Conservation (phyloP, 2,329 filamentous ascomycete genomes). For the Trichophyton rubrum region DNA sequence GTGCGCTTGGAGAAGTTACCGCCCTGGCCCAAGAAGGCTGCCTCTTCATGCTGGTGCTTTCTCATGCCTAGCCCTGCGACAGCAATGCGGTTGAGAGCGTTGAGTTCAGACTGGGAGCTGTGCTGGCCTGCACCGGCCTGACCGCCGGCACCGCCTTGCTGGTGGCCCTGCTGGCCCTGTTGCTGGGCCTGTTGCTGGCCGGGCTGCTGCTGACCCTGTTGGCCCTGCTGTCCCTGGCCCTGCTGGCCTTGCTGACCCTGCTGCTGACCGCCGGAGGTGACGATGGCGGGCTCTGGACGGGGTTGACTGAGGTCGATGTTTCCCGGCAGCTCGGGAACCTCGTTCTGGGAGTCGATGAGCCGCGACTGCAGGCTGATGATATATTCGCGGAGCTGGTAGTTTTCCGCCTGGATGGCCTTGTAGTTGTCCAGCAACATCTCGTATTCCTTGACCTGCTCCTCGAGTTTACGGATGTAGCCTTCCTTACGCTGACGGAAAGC, state of each 20-base stretch:
- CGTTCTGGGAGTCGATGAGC: slow-evolving; percentile 68
- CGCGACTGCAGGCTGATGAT: slow-evolving; percentile 80
- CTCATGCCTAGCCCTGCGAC: slow-evolving; percentile 34
- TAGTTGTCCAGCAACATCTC: slow-evolving; percentile 61
- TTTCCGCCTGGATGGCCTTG: slow-evolving; percentile 75
- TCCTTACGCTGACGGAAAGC: slow-evolving; percentile 97
- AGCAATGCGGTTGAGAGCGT: slow-evolving; percentile 33
- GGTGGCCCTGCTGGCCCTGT: slow-evolving; percentile 12
- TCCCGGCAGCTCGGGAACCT: slow-evolving; percentile 70
- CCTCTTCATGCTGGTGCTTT: slow-evolving; percentile 30
- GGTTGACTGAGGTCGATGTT: slow-evolving; percentile 59
- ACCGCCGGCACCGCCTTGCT: slow-evolving; percentile 5
- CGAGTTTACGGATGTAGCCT: slow-evolving; percentile 93
- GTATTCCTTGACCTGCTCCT: slow-evolving; percentile 80
- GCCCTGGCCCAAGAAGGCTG: slow-evolving; percentile 22
- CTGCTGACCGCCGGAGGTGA: slow-evolving; percentile 9
- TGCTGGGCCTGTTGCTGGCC: not conserved
- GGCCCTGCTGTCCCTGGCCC: slow-evolving; percentile 7
- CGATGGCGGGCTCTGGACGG: slow-evolving; percentile 26
- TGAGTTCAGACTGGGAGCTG: slow-evolving; percentile 22
- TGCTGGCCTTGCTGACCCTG: slow-evolving; percentile 12
- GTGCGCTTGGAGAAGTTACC: slow-evolving; percentile 22
- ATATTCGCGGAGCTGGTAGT: slow-evolving; percentile 83
- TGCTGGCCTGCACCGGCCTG: slow-evolving; percentile 1
- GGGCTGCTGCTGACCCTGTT: slow-evolving; percentile 9